Percentiles rank a stretch among this genome's conserved stretches.
phyloP scores from a whole-genome alignment of 2,329 filamentous ascomycete genomes.

The Penicillium corylophilum region DNA sequence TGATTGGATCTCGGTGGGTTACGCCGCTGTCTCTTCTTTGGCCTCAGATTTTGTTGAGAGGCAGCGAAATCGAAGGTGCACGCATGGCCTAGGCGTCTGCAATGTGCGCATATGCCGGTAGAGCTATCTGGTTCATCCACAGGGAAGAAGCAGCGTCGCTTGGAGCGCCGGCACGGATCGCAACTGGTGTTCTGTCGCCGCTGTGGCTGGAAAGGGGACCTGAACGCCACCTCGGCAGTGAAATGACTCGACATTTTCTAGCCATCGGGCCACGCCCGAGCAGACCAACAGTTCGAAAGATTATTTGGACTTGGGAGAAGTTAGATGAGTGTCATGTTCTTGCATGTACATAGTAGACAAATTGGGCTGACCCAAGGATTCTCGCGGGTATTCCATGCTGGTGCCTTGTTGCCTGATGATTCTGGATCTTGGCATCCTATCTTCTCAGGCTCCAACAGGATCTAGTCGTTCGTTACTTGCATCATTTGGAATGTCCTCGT shows the following conservation, averaged over 20 bases:
- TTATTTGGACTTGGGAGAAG: not conserved
- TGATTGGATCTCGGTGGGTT: not conserved
- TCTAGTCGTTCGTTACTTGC: not conserved
- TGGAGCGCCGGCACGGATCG: conserved; percentile 26
- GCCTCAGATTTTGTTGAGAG: conserved; percentile 1
- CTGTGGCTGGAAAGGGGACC: not conserved
- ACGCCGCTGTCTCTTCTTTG: conserved; percentile 3
- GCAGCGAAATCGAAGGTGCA: conserved; percentile 25
- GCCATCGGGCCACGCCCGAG: not conserved
- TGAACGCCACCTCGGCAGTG: not conserved
- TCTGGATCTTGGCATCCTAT: not conserved
- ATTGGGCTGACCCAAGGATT: not conserved
- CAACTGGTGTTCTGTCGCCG: conserved; percentile 28
- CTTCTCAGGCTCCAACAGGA: not conserved
- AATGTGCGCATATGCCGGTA: conserved; percentile 14
- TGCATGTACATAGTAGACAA: not conserved
- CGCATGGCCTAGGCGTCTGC: conserved; percentile 16
- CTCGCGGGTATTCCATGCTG: not conserved
- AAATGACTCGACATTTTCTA: not conserved
- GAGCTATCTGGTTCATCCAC: not conserved
- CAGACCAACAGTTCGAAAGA: not conserved
- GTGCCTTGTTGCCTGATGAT: not conserved
- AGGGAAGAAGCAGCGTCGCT: conserved; percentile 25
- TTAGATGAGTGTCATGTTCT: not conserved
- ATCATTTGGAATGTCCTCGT: not conserved